A percentile compares a stretch with the other conserved stretches of the same genome.
These are phyloP conservation scores for Globisporangium takayamanum DNA, from an alignment of 352 stramenopile genomes.

Conservation along the genomic window DNA sequence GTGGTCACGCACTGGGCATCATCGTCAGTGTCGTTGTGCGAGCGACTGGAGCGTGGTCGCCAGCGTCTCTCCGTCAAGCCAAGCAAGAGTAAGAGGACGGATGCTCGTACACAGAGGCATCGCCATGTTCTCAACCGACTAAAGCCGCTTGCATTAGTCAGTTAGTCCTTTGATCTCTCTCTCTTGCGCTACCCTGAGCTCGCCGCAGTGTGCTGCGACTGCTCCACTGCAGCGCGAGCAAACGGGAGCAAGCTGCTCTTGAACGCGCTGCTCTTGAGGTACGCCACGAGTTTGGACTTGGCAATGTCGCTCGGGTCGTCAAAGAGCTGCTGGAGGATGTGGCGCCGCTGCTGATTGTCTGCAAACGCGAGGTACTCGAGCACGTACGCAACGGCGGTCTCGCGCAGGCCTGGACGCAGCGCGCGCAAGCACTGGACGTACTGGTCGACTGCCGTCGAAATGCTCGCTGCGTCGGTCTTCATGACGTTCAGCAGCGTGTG, in stretches of 20 bases:
- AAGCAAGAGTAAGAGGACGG: constrained; percentile 5
- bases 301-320: constrained; percentile 68
- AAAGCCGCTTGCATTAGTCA: not conserved
- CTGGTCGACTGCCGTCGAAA: constrained; percentile 27
- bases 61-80: not conserved
- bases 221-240: constrained; percentile 3
- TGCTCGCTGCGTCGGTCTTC: constrained; percentile 36
- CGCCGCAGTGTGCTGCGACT: not conserved
- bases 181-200: not conserved
- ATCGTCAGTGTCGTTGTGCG: constrained; percentile 7
- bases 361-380: constrained; percentile 67
- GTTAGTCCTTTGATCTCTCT: not conserved
- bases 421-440: constrained; percentile 46
- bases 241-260: constrained; percentile 32
- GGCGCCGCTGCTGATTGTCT: constrained; percentile 29
- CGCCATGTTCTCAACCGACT: no score
- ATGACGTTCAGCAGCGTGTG: constrained; percentile 62
- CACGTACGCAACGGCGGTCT: constrained; percentile 53
- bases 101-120: no score
- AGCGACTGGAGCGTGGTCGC: not conserved
- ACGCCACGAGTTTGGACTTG: constrained; percentile 65
- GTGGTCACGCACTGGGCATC: constrained; percentile 41
- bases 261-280: constrained; percentile 67
- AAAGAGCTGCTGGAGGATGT: constrained; percentile 62
- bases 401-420: constrained; percentile 44